phyloP scores from a whole-genome alignment of 1,284 basidiomycete genomes.

The Microbotryomycetes sp. region DNA sequence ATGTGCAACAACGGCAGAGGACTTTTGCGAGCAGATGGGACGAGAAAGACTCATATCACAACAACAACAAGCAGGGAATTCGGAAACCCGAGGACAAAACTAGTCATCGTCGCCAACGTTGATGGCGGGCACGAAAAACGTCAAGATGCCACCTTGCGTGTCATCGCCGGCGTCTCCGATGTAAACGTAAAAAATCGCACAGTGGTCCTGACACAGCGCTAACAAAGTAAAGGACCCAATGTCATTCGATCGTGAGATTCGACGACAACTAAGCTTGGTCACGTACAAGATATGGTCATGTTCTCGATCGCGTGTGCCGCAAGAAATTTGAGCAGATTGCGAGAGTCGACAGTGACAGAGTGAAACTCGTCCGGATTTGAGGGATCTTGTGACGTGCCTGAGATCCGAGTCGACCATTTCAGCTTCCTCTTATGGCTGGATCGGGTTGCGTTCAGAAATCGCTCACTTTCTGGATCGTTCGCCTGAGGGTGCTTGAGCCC shows the following conservation, averaged over 20 bases:
- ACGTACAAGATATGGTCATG: constrained; percentile 37
- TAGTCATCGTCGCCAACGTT: constrained; percentile 14
- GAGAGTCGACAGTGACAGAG: constrained; percentile 37
- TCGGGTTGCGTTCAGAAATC: neutral
- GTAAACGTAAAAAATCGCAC: constrained; percentile 42
- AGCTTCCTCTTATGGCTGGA: neutral
- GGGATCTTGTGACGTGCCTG: constrained; percentile 8
- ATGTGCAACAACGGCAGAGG: too few relatives aligned
- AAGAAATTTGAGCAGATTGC: constrained; percentile 38
- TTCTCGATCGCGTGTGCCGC: constrained; percentile 36
- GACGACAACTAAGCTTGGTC: too few relatives aligned
- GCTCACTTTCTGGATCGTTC: constrained; percentile 14
- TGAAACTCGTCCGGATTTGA: constrained; percentile 19
- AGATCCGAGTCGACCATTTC: neutral
- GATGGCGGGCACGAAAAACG: constrained; percentile 28
- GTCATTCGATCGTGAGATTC: too few relatives aligned
- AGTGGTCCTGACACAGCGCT: constrained; percentile 37
- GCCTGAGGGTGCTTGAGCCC: constrained; percentile 34
- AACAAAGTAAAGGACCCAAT: too few relatives aligned
- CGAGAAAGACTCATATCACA: too few relatives aligned
- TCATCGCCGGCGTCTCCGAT: constrained; percentile 36
- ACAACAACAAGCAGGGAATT: too few relatives aligned
- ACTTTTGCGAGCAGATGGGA: too few relatives aligned
- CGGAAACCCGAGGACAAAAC: too few relatives aligned
- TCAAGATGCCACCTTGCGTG: constrained; percentile 24